phyloP scores from a whole-genome alignment of 306 rosid species.

The Macrotyloma uniflorum region DNA sequence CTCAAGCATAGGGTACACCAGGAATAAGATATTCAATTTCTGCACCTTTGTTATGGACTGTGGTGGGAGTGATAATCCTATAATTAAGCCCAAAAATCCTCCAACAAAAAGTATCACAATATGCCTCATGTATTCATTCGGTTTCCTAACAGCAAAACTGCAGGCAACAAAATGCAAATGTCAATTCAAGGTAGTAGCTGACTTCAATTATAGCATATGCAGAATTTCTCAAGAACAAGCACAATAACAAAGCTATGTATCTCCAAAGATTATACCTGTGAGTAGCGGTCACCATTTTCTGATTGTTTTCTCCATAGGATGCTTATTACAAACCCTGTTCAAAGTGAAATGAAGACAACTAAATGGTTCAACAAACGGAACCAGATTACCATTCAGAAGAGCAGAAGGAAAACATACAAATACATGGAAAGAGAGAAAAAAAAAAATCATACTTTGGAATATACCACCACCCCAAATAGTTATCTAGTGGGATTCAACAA shows the following conservation, averaged over 20 bases:
- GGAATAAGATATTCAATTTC: slow-evolving; percentile 13
- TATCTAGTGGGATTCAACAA: background rate
- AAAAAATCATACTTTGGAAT: background rate
- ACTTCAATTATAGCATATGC: slow-evolving; percentile 17
- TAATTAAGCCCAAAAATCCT: slow-evolving; percentile 75
- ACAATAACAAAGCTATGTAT: slow-evolving; percentile 11
- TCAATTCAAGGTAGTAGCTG: slow-evolving; percentile 23
- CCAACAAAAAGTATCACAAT: slow-evolving; percentile 75
- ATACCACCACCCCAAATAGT: background rate
- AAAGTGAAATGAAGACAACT: slow-evolving; percentile 38
- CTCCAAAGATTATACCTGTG: slow-evolving; percentile 61
- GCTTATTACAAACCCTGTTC: slow-evolving; percentile 40
- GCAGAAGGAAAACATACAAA: background rate
- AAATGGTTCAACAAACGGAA: slow-evolving; percentile 25
- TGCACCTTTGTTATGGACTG: slow-evolving; percentile 80
- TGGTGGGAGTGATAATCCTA: slow-evolving; percentile 80
- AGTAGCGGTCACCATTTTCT: slow-evolving; percentile 68
- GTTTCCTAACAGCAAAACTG: slow-evolving; percentile 69
- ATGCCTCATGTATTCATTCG: slow-evolving; percentile 74
- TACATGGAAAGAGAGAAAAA: background rate
- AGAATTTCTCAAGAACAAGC: slow-evolving; percentile 9
- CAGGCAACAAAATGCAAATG: slow-evolving; percentile 43
- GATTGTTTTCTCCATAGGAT: slow-evolving; percentile 42
- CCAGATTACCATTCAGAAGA: slow-evolving; percentile 16
- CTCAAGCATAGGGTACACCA: slow-evolving; percentile 11